Base-by-base conservation (phyloP, 2,329 filamentous ascomycete genomes). In the Stagonosporopsis chrysanthemi region DNA sequence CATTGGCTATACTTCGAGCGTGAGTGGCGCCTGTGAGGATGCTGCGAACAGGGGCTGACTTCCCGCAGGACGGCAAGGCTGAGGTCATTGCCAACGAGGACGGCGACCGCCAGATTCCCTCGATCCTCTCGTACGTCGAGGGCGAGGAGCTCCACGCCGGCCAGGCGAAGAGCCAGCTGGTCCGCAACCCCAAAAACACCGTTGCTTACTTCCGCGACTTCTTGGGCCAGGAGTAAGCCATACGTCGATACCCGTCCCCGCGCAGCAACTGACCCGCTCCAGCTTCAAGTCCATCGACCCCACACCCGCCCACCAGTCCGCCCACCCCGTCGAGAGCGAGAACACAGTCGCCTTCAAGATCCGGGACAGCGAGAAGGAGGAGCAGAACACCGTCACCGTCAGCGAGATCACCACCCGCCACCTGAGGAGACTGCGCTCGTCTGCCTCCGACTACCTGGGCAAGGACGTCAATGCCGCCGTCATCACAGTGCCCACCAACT, bases 11-110 rank as follows among this genome's bases (percentile, higher is more conserved):
- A 96, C 93, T 43, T 86, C 89, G 61, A 79, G 79, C 62, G 84
- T 86, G 78, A 64, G 82, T 33, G 40, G 5, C 15, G 11, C 6
- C 4, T 9, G 40, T 4, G 12, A 15, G 24, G 11, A 15, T 0
- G 2, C 9, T 5, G 6, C 6, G 8, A 29, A 7, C 28, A 8
- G 19, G 28, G 31, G 26, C 60, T 69, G 55, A 69, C 62, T 42
- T 8, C 24, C 4, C 26, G 17, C 53, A 86, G 84, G 94, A 98
- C 74, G 94, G 96, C 79, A 96, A 96, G 83, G 89, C 92, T 64
- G 92, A 97, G 78, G 94, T 99, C 64, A 98, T 99, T 81, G 95
- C 95, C 74, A 98, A 99, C 81, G 95, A 98, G 82, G 95, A 98
- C 75, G 95, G 95, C 94, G 95, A 99, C 80, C 93, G 95, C 78